Percentiles rank a stretch among this genome's conserved stretches.
Evolutionary conservation across 2,329 filamentous ascomycete species (phyloP).

Genomic region (Pestalotiopsis sp.): DNA sequence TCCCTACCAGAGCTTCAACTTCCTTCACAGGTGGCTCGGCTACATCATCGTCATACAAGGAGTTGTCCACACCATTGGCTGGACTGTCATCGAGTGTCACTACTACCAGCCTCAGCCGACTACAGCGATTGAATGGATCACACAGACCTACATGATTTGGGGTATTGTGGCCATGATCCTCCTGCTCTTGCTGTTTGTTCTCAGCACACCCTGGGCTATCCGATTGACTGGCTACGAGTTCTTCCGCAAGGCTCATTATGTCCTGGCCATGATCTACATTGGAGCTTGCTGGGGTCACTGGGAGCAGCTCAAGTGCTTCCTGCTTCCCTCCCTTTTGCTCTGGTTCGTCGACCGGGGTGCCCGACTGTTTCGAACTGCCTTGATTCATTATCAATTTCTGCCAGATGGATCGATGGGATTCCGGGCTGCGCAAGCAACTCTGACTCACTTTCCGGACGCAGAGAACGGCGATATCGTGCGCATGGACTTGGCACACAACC

Average conservation of each 20-base stretch:
- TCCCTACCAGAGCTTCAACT: conserved; percentile 78
- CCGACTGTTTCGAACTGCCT: conserved; percentile 57
- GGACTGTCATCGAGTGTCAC: conserved; percentile 66
- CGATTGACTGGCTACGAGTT: conserved; percentile 73
- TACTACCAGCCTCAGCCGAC: conserved; percentile 74
- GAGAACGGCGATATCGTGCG: conserved; percentile 65
- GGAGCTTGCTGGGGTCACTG: conserved; percentile 79
- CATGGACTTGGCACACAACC: conserved; percentile 65
- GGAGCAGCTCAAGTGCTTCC: conserved; percentile 67
- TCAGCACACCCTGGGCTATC: conserved; percentile 63
- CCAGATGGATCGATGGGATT: conserved; percentile 52
- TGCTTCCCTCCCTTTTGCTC: conserved; percentile 66
- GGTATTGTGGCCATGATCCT: conserved; percentile 70
- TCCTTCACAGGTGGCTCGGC: conserved; percentile 76
- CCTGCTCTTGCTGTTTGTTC: conserved; percentile 60
- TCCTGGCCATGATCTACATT: conserved; percentile 74
- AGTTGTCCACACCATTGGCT: conserved; percentile 69
- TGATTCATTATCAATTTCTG: conserved; percentile 63
- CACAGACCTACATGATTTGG: conserved; percentile 72
- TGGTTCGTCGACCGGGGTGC: conserved; percentile 67
- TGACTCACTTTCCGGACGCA: conserved; percentile 56
- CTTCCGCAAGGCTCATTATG: conserved; percentile 75
- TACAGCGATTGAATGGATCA: conserved; percentile 58
- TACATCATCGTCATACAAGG: conserved; percentile 73
- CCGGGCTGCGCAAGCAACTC: conserved; percentile 50